Conservation (phyloP, 2,329 filamentous ascomycete genomes). For the Fonsecaea monophora region DNA sequence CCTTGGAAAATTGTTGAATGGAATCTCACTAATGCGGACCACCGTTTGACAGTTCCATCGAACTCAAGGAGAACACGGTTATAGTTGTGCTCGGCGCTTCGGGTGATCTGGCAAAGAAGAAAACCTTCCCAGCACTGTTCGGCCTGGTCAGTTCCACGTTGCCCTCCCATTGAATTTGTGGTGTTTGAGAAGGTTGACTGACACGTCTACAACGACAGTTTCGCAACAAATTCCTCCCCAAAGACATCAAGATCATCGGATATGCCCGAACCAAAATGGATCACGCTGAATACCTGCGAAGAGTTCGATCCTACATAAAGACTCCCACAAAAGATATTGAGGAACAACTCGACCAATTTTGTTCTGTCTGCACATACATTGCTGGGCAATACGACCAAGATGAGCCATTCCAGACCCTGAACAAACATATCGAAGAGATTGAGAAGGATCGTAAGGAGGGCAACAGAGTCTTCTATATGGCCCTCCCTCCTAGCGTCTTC, state of each 20-base stretch:
- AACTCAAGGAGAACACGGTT: conserved; percentile 98
- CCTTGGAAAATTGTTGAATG: conserved; percentile 17
- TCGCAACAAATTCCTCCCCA: conserved; percentile 97
- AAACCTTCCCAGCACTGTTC: conserved; percentile 99
- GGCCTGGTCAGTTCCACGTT: conserved; percentile 76
- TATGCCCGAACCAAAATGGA: conserved; percentile 99
- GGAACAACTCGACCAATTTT: conserved; percentile 91
- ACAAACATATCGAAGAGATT: conserved; percentile 82
- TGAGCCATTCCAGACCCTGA: conserved; percentile 85
- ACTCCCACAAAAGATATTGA: conserved; percentile 97
- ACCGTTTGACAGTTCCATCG: conserved; percentile 70
- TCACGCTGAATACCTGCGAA: conserved; percentile 89
- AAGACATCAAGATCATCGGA: conserved; percentile 95
- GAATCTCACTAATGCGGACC: conserved; percentile 10
- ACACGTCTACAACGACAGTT: conserved; percentile 63
- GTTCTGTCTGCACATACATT: conserved; percentile 85
- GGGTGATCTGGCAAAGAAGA: conserved; percentile 98
- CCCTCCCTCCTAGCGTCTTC: conserved; percentile 95
- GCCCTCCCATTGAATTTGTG: neutral
- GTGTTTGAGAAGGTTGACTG: conserved; percentile 24
- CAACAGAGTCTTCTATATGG: conserved; percentile 99
- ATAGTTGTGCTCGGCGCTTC: conserved; percentile 97
- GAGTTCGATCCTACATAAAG: conserved; percentile 98
- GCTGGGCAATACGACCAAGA: conserved; percentile 98
- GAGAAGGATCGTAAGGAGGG: conserved; percentile 83